Conservation (phyloP, 2,329 filamentous ascomycete genomes). For the Penicillium sp. region DNA sequence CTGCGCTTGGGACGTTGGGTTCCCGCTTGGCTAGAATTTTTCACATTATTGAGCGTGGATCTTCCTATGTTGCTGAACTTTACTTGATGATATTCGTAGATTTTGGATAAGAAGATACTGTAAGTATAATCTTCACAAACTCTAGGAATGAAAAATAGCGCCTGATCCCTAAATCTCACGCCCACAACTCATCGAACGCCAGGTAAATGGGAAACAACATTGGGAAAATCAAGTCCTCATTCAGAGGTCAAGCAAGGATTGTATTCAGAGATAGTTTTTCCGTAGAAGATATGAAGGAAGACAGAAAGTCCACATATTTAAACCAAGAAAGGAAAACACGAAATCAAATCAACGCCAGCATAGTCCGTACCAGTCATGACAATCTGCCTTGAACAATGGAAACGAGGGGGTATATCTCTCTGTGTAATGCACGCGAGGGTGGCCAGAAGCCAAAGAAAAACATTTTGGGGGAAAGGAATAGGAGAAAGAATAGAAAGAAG, state of each 20-base stretch:
- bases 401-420: slow-evolving; percentile 21
- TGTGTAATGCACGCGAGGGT: slow-evolving; percentile 15
- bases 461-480: not conserved
- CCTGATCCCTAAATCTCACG: not conserved
- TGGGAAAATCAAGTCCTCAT: not conserved
- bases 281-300: not conserved
- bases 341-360: not conserved
- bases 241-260: not conserved
- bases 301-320: not conserved
- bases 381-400: slow-evolving; percentile 1
- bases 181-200: not conserved
- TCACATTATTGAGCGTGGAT: not conserved
- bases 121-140: not conserved
- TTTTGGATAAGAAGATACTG: no score
- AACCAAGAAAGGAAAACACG: not conserved
- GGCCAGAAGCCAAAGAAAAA: slow-evolving; percentile 3
- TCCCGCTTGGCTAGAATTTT: not conserved
- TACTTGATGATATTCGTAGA: no score
- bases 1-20: slow-evolving; percentile 3
- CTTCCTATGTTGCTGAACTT: not conserved
- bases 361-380: not conserved
- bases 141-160: not conserved
- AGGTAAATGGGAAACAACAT: not conserved
- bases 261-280: not conserved
- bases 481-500: not conserved